Evolutionary conservation across 352 stramenopile species (phyloP).

Genomic region (Globisporangium rhizosaccharum): DNA sequence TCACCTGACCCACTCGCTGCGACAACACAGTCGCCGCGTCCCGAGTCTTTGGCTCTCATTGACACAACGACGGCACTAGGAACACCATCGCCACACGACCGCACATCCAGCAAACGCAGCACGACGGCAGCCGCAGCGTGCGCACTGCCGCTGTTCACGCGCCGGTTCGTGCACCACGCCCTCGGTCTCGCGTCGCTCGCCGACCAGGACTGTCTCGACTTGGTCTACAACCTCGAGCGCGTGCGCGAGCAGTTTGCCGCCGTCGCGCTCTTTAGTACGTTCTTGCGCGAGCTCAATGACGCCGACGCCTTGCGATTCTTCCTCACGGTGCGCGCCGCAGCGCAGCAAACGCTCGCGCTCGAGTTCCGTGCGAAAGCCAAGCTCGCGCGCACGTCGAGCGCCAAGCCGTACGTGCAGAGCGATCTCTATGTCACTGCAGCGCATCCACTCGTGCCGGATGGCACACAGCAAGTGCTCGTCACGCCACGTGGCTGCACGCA

Average conservation of each 20-base stretch:
- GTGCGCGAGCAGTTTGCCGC: slow-evolving; percentile 38
- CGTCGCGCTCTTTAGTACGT: slow-evolving; percentile 49
- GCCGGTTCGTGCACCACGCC: slow-evolving; percentile 40
- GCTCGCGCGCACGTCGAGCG: slow-evolving; percentile 34
- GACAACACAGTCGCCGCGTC: not conserved
- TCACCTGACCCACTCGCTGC: not conserved
- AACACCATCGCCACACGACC: no score
- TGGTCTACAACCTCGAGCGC: slow-evolving; percentile 64
- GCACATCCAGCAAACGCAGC: no score
- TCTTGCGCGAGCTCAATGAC: slow-evolving; percentile 66
- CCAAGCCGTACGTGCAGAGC: slow-evolving; percentile 38
- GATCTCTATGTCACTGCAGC: slow-evolving; percentile 23
- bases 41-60: not conserved
- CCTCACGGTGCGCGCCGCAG: slow-evolving; percentile 32
- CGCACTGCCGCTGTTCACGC: slow-evolving; percentile 55
- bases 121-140: slow-evolving; percentile 7
- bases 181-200: slow-evolving; percentile 49
- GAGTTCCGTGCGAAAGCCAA: slow-evolving; percentile 59
- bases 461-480: slow-evolving; percentile 48
- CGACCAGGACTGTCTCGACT: slow-evolving; percentile 66
- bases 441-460: slow-evolving; percentile 53
- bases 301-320: slow-evolving; percentile 65
- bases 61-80: not conserved
- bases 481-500: slow-evolving; percentile 32
- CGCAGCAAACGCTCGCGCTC: slow-evolving; percentile 53